Evolutionary conservation across 2,329 filamentous ascomycete genomes (phyloP).

Genomic region (Byssothecium circinans): DNA sequence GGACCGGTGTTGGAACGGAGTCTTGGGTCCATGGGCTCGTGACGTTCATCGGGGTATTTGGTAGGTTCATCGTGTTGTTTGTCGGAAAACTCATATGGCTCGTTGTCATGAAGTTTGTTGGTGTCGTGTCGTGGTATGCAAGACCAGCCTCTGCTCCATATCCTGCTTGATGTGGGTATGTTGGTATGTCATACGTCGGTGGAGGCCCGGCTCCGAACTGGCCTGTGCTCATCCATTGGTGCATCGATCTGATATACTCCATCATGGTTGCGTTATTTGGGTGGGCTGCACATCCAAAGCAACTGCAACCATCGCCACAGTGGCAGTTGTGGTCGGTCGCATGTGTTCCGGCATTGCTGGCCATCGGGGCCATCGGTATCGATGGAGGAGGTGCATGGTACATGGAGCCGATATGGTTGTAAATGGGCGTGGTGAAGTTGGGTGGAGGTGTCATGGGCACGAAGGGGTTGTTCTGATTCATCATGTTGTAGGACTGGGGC

Average conservation of each 20-base stretch:
- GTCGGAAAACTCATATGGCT: slow-evolving; percentile 26
- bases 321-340: slow-evolving; percentile 54
- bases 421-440: slow-evolving; percentile 37
- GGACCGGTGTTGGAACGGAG: slow-evolving; percentile 18
- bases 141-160: slow-evolving; percentile 30
- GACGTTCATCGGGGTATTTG: slow-evolving; percentile 16
- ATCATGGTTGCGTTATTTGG: slow-evolving; percentile 67
- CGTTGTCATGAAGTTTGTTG: slow-evolving; percentile 21
- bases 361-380: slow-evolving; percentile 36
- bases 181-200: slow-evolving; percentile 39
- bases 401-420: slow-evolving; percentile 34
- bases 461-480: slow-evolving; percentile 16
- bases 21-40: slow-evolving; percentile 28
- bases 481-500: slow-evolving; percentile 22
- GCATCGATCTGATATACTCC: slow-evolving; percentile 52
- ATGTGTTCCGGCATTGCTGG: slow-evolving; percentile 22
- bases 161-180: slow-evolving; percentile 38
- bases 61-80: slow-evolving; percentile 18
- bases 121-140: slow-evolving; percentile 16
- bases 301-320: slow-evolving; percentile 68
- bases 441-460: slow-evolving; percentile 24
- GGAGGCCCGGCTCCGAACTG: slow-evolving; percentile 34
- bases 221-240: slow-evolving; percentile 39
- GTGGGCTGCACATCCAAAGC: slow-evolving; percentile 68
- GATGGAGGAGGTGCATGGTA: slow-evolving; percentile 34